Evolutionary conservation across 2,329 filamentous ascomycete species (phyloP), one percentile per base, ranked within the genome.

Genomic region (Alternaria angustiovoidea): DNA sequence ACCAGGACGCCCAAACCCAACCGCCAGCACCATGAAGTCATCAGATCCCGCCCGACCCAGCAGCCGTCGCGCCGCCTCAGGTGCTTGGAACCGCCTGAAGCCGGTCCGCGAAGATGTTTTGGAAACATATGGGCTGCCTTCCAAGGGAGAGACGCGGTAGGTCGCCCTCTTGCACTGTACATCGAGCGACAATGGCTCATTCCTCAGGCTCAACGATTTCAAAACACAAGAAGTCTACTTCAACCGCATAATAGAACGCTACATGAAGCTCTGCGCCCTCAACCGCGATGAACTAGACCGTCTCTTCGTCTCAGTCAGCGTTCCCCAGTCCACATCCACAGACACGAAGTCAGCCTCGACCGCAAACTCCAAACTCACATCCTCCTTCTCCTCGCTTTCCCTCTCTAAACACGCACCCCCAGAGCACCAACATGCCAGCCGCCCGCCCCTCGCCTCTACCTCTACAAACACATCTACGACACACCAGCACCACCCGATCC

Each of bases 101-200:
- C 90, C 91, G 12, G 85, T 89, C 61, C 87, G 90, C 44, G 82
- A 88, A 58, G 93, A 97, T 77, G 87, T 91, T 14, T 83, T 98
- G 28, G 91, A 96, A 69, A 86, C 84, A 61, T 91, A 96, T 67
- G 94, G 94, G 2, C 85, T 97, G 66, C 92, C 92, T 5, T 97
- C 93, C 2, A 97, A 97, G 75, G 94, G 94, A 53, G 94, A 98
- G 78, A 91, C 85, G 48, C 90, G 91, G 93, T 94, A 83, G 30
- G 42, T 22, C 41, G 28, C 38, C 51, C 32, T 34, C 32, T 20
- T 16, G 1, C 8, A 9, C 9, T 2, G 16, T 20, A 7, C 20
- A 4, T 44, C 2, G 1, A 6, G 1, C 3, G 20, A 22, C 20
- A 22, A 22, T 22, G 20, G 20, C 20, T 22, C 20, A 22, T 22